Evolutionary conservation across 805 yeast species (phyloP), one percentile per base, ranked within the genome.

Genomic region (Torulaspora franciscae): DNA sequence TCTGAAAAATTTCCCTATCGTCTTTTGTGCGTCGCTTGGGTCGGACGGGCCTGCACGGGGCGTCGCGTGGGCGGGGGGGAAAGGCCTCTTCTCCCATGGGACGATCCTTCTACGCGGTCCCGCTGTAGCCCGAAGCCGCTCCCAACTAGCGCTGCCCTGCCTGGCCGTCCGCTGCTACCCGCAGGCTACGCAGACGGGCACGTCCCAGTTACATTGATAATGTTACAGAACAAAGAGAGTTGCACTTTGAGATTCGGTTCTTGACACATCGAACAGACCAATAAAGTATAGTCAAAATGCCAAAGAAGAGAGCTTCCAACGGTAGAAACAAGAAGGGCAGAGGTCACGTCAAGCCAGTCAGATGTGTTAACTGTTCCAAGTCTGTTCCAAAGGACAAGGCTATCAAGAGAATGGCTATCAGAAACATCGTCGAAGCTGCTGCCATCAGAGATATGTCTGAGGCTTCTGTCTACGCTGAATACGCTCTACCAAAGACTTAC

Each of bases 241-340:
- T 19, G 22, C 22, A 19, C 3, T 19, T 19, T 19, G 22, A 19
- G 22, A 19, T 19, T 19, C 22, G 22, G 22, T n/a, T 11, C 7
- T 14, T 26, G 26, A 9, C 19, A 37, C 3, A 15, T 10, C 19
- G 33, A 19, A 11, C 6, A 32, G 23, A 25, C 13, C 37, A 23
- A 39, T 7, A 14, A 39, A 34, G 38, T 41, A 41, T 28, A 41
- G 40, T 28, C 38, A 82, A 75, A 61, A 93, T 93, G 99, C 98
- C 99, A 78, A 93, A 93, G 88, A 93, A 93, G 98, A 91, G 99
- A 90, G 89, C 98, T 77, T 89, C 97, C 93, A 89, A 90, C 97
- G 99, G 99, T 84, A 91, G 99, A 83, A 93, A 93, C 95, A 93
- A 93, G 95, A 90, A 89, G 81, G 98, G 98, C 75, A 93, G 99